These are phyloP conservation scores for Lecanicillium sp. DNA, from an alignment of 2,329 filamentous ascomycete genomes.

Conservation along the genomic window DNA sequence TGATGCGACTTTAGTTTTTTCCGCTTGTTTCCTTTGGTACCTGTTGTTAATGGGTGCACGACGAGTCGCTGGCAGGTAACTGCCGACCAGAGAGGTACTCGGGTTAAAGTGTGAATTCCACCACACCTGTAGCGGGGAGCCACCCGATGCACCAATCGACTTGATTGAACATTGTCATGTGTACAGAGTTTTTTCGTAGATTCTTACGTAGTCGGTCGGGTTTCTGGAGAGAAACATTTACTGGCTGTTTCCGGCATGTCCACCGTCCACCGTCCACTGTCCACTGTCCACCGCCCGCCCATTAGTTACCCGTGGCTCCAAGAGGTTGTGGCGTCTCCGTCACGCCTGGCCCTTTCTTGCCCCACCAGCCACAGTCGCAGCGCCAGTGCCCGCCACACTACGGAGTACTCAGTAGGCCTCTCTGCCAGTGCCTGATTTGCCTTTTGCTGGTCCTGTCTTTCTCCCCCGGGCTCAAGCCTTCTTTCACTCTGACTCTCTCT, in stretches of 20 bases:
- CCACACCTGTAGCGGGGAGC: too few relatives aligned
- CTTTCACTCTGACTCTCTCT: conserved; percentile 1
- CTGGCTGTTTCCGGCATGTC: not conserved
- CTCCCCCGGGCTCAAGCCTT: conserved; percentile 15
- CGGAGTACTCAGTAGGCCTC: conserved; percentile 6
- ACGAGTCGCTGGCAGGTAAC: too few relatives aligned
- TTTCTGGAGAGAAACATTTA: too few relatives aligned
- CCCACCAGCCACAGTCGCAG: conserved; percentile 13
- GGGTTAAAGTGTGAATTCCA: not conserved
- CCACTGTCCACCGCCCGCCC: not conserved
- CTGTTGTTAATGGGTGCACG: conserved; percentile 2
- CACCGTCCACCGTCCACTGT: not conserved
- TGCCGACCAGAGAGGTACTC: conserved; percentile 6
- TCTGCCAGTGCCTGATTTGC: conserved; percentile 2
- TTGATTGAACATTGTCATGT: too few relatives aligned
- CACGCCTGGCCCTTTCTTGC: not conserved
- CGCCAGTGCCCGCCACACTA: too few relatives aligned
- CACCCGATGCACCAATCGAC: too few relatives aligned
- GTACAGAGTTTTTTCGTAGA: too few relatives aligned
- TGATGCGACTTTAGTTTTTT: too few relatives aligned
- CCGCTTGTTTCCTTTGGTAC: too few relatives aligned
- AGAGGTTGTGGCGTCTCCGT: conserved; percentile 24
- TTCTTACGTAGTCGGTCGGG: too few relatives aligned
- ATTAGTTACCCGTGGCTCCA: conserved; percentile 5
- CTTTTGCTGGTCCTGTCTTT: conserved; percentile 23